A percentile compares a stretch with the other conserved stretches of the same genome.
These are phyloP conservation scores for Nicotiana benthamiana DNA, from an alignment of 257 asterid species.

Conservation along the genomic window DNA sequence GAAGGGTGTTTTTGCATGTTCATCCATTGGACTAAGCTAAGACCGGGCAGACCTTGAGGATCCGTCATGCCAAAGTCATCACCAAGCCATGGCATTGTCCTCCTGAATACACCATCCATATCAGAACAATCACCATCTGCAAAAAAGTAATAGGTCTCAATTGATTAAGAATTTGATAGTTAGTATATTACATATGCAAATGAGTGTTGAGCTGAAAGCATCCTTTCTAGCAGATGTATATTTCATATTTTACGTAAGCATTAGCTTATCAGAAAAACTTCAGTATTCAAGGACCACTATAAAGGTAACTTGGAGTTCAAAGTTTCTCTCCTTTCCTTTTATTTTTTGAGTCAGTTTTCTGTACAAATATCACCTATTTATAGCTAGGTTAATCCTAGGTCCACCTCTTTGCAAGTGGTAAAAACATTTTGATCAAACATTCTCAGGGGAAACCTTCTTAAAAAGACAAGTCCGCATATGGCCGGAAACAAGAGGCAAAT, in stretches of 20 bases:
- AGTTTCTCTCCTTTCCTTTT: neutral
- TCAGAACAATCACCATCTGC: constrained; percentile 83
- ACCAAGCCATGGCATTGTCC: constrained; percentile 85
- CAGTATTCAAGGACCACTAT: neutral
- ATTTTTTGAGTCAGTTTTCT: neutral
- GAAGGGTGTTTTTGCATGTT: constrained; percentile 80
- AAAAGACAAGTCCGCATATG: neutral
- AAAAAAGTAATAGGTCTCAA: neutral
- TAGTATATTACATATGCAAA: neutral
- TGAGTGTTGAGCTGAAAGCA: neutral
- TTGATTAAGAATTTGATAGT: neutral
- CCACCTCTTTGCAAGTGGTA: neutral
- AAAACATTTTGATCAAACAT: neutral
- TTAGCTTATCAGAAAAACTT: neutral
- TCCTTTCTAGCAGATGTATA: neutral
- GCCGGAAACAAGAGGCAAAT: neutral
- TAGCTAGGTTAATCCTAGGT: neutral
- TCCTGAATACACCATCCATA: constrained; percentile 57
- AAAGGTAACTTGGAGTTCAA: neutral
- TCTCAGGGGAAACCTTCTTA: neutral
- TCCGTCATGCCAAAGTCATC: constrained; percentile 72
- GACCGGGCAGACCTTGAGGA: constrained; percentile 64
- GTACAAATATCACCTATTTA: neutral
- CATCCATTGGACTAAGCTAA: constrained; percentile 97
- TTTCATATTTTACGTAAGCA: neutral